Base-by-base conservation (phyloP, 2,329 filamentous ascomycete genomes). In the Penicillium polonicum region DNA sequence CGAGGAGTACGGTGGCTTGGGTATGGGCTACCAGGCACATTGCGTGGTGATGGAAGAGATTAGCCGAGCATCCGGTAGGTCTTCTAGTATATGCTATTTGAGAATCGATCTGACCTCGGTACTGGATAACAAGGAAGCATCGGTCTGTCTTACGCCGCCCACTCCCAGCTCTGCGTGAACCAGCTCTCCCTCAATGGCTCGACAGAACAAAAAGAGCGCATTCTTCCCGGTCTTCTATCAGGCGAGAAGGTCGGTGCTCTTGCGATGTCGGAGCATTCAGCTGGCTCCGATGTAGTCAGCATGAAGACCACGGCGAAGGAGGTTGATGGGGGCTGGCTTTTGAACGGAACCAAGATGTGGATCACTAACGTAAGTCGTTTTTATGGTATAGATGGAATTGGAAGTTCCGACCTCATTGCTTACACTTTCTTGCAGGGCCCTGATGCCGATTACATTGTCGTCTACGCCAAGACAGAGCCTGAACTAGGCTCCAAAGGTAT, bases 341-440 rank as follows among this genome's bases (percentile, higher is more conserved):
- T 99, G 55, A 91, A 92, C 70, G 93, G 92, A 33, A 90, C 88
- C 60, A 97, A 99, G 82, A 97, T 97, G 93, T 99, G 93, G 93
- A 99, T 99, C 73, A 99, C 93, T 61, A 99, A 99, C 76, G 91
- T 83, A 65, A 43, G 75, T 67, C 19, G n/a, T 15, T 29, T 29
- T 17, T 12, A 4, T 21, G 6, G 10, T 8, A 9, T 57, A 48
- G 17, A 31, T n/a, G 19, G 19, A 9, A 29, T 15, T 15, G 1
- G 2, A 41, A n/a, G 2, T 10, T 12, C 25, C 8, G 21, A 27
- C 1, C 17, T 0, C 5, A n/a, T 21, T 19, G 41, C 31, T 45
- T 38, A 58, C 29, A 72, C 13, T 50, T 13, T 35, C 4, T 17
- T 15, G 1, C 39, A 77, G 75, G 86, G 93, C 5, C 93, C 93